phyloP scores from a whole-genome alignment of 1,284 basidiomycete species.

The Apiotrichum laibachii region DNA sequence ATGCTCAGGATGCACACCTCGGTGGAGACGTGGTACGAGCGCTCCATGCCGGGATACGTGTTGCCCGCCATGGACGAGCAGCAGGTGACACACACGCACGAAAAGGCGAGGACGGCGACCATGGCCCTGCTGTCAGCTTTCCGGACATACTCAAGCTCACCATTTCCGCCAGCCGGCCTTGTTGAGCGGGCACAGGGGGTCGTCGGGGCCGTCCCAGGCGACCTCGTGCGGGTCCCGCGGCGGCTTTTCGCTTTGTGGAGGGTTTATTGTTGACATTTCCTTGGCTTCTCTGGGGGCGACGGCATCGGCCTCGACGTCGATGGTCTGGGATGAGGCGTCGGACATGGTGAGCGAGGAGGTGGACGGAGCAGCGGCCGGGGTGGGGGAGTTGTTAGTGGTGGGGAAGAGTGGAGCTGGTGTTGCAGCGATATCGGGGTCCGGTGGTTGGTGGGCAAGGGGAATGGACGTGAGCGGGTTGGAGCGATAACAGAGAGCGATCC shows the following conservation, averaged over 20 bases:
- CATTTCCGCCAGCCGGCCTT: slow-evolving; percentile 39
- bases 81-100: slow-evolving; percentile 62
- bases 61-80: slow-evolving; percentile 68
- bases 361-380: not conserved
- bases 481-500: no score
- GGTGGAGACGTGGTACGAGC: slow-evolving; percentile 61
- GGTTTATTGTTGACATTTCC: not conserved
- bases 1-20: slow-evolving; percentile 71
- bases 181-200: slow-evolving; percentile 40
- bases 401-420: no score
- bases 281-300: not conserved
- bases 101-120: slow-evolving; percentile 30
- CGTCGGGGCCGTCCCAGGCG: slow-evolving; percentile 38
- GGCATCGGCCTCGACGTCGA: not conserved
- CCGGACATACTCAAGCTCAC: slow-evolving; percentile 21
- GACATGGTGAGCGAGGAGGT: not conserved
- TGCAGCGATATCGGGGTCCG: no score
- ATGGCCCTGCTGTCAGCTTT: slow-evolving; percentile 24
- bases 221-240: slow-evolving; percentile 30
- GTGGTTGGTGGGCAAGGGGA: no score
- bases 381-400: not conserved
- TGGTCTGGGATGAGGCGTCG: not conserved
- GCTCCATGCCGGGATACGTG: slow-evolving; percentile 62
- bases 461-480: no score
- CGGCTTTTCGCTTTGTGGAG: no score